Evolutionary conservation across 768 basidiomycete species (phyloP), one percentile per base, ranked within the genome.

Genomic region (Lentinula sp.): DNA sequence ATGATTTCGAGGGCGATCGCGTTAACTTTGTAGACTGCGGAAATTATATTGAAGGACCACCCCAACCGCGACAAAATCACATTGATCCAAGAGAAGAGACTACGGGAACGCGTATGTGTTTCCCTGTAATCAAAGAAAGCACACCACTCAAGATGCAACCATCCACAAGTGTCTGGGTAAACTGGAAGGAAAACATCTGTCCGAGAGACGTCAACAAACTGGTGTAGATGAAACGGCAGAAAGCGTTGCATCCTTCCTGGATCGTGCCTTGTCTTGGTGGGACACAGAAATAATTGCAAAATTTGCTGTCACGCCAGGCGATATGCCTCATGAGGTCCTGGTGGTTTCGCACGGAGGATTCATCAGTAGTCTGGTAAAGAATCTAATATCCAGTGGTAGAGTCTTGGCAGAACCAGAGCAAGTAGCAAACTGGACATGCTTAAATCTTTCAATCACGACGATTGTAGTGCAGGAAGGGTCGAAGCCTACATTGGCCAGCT

Each of bases 321-420:
- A 62, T 51, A 64, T 65, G 18, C 70, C 78, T 39, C 68, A 70
- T 57, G 71, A 78, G 61, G 75, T 89, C 49, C 76, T 93, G 34
- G 79, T 86, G 11, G 81, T 84, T 61, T 82, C 84, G 45, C 90
- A 93, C 60, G 88, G 88, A 2, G 88, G 82, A 0, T 78, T 82
- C 65, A 88, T 91, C 61, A 71, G 73, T 18, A 74, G 75, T 32
- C 75, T 91, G 58, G 73, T 87, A 61, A 74, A 74, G 18, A 72
- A 68, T 43, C 67, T 90, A 66, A 64, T 81, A n/a, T 70, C 73
- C 21, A 77, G 75, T 35, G 58, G 58, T 32, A 48, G 68, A 77
- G 37, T 69, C 74, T 64, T 64, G 80, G 56, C 64, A 59, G 52
- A 75, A 74, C 58, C 69, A 23, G 67, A 72, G 15, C 35, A 74